phyloP scores from a whole-genome alignment of 352 stramenopile genomes.

The Pythium sukuiense region DNA sequence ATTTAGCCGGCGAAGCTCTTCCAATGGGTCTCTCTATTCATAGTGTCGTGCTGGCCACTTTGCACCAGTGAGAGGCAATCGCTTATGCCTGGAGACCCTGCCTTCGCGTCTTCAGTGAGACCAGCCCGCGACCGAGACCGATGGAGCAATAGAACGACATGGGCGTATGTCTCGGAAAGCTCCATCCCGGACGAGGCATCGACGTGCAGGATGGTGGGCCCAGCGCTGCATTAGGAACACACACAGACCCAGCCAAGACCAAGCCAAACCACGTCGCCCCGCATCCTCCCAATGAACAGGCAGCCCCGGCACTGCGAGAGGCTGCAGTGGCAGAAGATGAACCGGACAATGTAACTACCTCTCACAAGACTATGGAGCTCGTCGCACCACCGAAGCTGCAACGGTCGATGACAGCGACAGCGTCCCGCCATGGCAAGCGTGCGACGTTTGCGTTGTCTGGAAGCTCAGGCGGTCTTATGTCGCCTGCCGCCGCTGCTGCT shows the following conservation, averaged over 20 bases:
- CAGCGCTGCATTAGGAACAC: not conserved
- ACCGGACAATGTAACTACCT: not conserved
- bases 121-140: not conserved
- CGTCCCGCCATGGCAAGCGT: slow-evolving; percentile 9
- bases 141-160: slow-evolving; percentile 17
- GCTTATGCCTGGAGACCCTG: not conserved
- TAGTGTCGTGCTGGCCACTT: not conserved
- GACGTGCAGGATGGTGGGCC: slow-evolving; percentile 1
- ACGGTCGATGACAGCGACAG: slow-evolving; percentile 13
- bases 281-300: slow-evolving; percentile 1
- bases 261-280: slow-evolving; percentile 18
- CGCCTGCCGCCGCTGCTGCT: not conserved
- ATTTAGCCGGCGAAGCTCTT: too few species aligned
- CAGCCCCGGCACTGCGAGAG: not conserved
- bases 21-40: not conserved
- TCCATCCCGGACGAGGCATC: slow-evolving; percentile 12
- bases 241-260: not conserved
- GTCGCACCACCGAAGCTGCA: not conserved
- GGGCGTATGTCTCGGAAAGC: slow-evolving; percentile 29
- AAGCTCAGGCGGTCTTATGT: slow-evolving; percentile 6
- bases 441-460: slow-evolving; percentile 17
- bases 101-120: not conserved
- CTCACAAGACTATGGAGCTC: not conserved
- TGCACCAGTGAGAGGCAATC: not conserved
- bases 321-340: slow-evolving; percentile 1